phyloP scores from a whole-genome alignment of 129 eudicot genomes.

The Ambrosia trifida region DNA sequence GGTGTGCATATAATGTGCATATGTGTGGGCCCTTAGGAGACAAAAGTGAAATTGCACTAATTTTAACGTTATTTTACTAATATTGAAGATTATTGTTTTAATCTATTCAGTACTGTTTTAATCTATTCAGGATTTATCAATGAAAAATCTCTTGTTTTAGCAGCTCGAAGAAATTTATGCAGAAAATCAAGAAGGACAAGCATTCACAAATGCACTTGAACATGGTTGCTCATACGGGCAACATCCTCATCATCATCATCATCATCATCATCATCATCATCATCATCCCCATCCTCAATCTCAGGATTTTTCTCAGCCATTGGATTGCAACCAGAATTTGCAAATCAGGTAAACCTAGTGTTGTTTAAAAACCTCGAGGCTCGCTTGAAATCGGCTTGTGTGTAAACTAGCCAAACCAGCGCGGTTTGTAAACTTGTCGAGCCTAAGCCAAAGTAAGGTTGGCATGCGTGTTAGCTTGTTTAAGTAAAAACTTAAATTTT shows the following conservation, averaged over 20 bases:
- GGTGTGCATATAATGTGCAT: too few species aligned
- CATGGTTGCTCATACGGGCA: conserved; percentile 51
- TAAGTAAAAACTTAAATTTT: too few species aligned
- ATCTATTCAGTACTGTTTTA: too few species aligned
- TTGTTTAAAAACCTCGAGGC: too few species aligned
- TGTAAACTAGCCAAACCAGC: too few species aligned
- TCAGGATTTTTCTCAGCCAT: conserved; percentile 77
- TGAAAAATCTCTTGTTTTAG: conserved; percentile 11
- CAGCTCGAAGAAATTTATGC: conserved; percentile 58
- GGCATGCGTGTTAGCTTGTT: too few species aligned
- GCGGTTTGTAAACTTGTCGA: too few species aligned
- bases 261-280: conserved; percentile 50
- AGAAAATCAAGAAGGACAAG: conserved; percentile 61
- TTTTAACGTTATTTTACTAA: too few species aligned
- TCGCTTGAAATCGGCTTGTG: too few species aligned
- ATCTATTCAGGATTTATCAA: not conserved
- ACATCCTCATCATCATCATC: conserved; percentile 14
- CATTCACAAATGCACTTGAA: conserved; percentile 62
- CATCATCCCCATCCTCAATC: conserved; percentile 57
- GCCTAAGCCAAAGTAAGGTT: too few species aligned
- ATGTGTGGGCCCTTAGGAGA: too few species aligned
- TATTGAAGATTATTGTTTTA: not conserved
- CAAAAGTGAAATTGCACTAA: too few species aligned
- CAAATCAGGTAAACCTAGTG: conserved; percentile 65
- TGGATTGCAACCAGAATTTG: conserved; percentile 67